Evolutionary conservation across 106 monocot genomes (phyloP), one percentile per base, ranked within the genome.

Genomic region (Phalaenopsis aphrodite): DNA sequence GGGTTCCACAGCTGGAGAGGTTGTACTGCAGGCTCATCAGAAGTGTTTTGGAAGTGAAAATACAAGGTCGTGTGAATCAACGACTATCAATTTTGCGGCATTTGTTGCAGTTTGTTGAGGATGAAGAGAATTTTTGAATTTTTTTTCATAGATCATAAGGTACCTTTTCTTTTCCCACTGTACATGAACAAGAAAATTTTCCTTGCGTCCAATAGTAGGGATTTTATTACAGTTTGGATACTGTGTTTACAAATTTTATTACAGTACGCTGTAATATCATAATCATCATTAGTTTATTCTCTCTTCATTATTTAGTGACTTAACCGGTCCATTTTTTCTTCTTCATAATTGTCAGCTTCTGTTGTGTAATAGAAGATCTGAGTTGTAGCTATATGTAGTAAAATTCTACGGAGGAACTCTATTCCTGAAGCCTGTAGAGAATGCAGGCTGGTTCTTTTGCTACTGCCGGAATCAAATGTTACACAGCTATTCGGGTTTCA

Each of bases 1-100:
- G 94, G 8, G 81, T 95, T 41, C 94, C 94, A 15, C 89, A 88
- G 86, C 88, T 99, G 6, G 98, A 99, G 84, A 91, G 87, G 83
- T 87, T 99, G 15, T 99, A 95, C 55, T 82, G 91, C 4, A 85
- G 88, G 30, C 66, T 98, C 23, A 47, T 98, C 16, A 92, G 81
- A 87, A 82, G 89, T 30, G 83, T 85, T 18, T 81, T 94, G 75
- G 75, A 80, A 19, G 55, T 81, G 18, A 89, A 18, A 79, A 82
- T 66, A 81, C 88, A 87, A 80, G 85, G 47, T 43, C 75, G 38
- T n/a, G 83, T 80, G 74, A 88, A 92, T 82, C 56, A 79, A 69
- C 90, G 57, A 82, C 83, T 78, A 58, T 86, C 82, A 39, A 81
- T 93, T 84, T 87, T 93, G 87, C 89, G 85, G 75, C 84, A 86